phyloP scores from a whole-genome alignment of 139 green algal genomes.

The Chlamydomonas applanata region DNA sequence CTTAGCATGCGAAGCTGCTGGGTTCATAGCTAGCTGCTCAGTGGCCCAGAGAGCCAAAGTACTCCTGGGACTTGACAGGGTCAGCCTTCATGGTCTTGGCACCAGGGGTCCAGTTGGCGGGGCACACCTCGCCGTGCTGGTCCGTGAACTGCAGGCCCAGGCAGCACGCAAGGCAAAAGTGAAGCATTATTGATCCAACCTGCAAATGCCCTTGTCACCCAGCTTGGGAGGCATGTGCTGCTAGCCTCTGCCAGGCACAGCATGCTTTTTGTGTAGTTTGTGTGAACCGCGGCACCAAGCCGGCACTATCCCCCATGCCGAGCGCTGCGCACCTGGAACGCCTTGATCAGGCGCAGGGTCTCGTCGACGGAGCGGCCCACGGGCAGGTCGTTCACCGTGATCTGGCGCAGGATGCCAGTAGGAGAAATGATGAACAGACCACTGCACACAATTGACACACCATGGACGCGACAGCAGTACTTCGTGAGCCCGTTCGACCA shows the following conservation, averaged over 20 bases:
- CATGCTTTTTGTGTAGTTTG: too few relatives aligned
- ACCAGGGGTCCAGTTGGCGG: slow-evolving; percentile 78
- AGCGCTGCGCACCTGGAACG: slow-evolving; percentile 67
- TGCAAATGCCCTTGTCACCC: neutral
- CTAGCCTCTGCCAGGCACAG: neutral
- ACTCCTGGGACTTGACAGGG: slow-evolving; percentile 55
- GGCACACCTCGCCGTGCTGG: slow-evolving; percentile 79
- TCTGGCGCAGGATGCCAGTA: slow-evolving; percentile 92
- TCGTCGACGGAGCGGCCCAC: slow-evolving; percentile 94
- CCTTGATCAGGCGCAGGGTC: slow-evolving; percentile 86
- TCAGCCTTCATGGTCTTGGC: slow-evolving; percentile 77
- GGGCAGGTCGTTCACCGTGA: slow-evolving; percentile 96
- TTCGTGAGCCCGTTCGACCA: too few relatives aligned
- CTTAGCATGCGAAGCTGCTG: too few relatives aligned
- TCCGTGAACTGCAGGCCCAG: slow-evolving; percentile 64
- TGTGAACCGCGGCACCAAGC: neutral
- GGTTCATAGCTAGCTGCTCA: too few relatives aligned
- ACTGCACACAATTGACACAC: slow-evolving; percentile 37
- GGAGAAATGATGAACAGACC: slow-evolving; percentile 90
- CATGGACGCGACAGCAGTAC: too few relatives aligned
- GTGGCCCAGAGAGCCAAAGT: slow-evolving; percentile 57
- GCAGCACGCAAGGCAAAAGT: too few relatives aligned
- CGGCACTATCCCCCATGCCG: neutral
- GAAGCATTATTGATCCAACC: too few relatives aligned
- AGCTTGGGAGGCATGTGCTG: neutral